A percentile compares a stretch with the other conserved stretches of the same genome.
These are phyloP conservation scores for Porphyrellus cyaneotinctus DNA, from an alignment of 768 basidiomycete species.

Conservation along the genomic window DNA sequence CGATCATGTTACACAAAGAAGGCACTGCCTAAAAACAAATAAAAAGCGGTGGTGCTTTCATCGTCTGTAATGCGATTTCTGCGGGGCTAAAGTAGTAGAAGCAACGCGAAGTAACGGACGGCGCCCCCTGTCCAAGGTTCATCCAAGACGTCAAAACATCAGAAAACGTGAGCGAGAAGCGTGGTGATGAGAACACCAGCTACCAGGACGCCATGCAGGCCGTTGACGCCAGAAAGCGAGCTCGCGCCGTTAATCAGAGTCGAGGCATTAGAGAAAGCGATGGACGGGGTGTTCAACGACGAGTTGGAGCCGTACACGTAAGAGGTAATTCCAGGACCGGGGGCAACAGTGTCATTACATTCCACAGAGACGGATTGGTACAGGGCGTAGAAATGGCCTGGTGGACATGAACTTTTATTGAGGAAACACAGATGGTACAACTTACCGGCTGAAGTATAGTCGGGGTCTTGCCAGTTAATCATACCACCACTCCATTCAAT, in stretches of 20 bases:
- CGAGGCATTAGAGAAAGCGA: slow-evolving; percentile 57
- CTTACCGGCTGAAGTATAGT: slow-evolving; percentile 63
- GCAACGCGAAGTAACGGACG: not conserved
- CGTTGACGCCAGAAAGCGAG: slow-evolving; percentile 4
- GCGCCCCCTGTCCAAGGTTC: not conserved
- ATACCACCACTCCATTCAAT: slow-evolving; percentile 78
- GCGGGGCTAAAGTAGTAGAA: not conserved
- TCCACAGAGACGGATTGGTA: slow-evolving; percentile 59
- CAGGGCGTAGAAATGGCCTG: slow-evolving; percentile 68
- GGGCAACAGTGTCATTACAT: slow-evolving; percentile 50
- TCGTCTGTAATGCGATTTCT: not conserved
- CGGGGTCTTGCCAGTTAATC: slow-evolving; percentile 79
- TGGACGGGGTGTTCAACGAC: slow-evolving; percentile 47
- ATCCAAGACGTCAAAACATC: slow-evolving; percentile 4
- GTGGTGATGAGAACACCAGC: slow-evolving; percentile 10
- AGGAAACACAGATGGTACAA: not conserved
- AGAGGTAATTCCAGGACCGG: slow-evolving; percentile 48
- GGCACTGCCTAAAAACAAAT: not conserved
- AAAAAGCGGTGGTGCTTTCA: not conserved
- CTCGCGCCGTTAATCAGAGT: slow-evolving; percentile 45
- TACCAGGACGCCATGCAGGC: slow-evolving; percentile 12
- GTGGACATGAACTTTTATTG: not conserved
- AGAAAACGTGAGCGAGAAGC: slow-evolving; percentile 20
- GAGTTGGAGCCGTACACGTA: slow-evolving; percentile 62
- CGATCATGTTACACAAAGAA: not conserved